Conservation (phyloP, 2,329 filamentous ascomycete species). For the Zopfia rhizophila region DNA sequence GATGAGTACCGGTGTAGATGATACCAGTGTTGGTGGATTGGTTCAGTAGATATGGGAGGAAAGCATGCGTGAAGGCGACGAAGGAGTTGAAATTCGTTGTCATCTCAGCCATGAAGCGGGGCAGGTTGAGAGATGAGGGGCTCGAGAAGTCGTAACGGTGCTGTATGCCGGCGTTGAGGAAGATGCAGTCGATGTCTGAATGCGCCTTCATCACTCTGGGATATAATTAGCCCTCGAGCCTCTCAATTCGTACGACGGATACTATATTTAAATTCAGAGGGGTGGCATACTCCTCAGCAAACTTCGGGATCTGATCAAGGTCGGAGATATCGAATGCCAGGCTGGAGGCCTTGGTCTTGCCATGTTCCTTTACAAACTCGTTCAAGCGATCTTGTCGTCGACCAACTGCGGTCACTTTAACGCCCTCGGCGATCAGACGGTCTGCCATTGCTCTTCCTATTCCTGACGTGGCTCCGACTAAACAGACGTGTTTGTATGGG, state of each 20-base stretch:
- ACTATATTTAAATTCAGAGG: constrained; percentile 2
- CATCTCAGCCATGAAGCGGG: constrained; percentile 55
- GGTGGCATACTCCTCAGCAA: constrained; percentile 50
- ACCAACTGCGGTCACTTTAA: constrained; percentile 66
- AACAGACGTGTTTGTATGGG: constrained; percentile 65
- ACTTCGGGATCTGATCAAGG: constrained; percentile 54
- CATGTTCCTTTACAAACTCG: constrained; percentile 58
- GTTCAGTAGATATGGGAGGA: constrained; percentile 58
- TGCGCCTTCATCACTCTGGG: constrained; percentile 50
- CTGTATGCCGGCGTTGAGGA: constrained; percentile 69
- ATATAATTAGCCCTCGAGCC: constrained; percentile 4
- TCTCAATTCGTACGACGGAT: background rate
- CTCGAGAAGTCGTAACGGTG: constrained; percentile 58
- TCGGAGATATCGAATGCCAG: constrained; percentile 61
- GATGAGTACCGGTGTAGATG: constrained; percentile 54
- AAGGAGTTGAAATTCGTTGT: constrained; percentile 61
- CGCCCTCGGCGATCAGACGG: constrained; percentile 59
- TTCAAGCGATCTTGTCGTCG: constrained; percentile 64
- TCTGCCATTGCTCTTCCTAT: constrained; percentile 63
- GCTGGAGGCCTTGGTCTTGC: constrained; percentile 52
- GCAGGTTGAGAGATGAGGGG: constrained; percentile 57
- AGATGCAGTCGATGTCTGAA: constrained; percentile 65
- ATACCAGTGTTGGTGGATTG: constrained; percentile 33
- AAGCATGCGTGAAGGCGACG: constrained; percentile 57
- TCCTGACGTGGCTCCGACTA: constrained; percentile 66